Evolutionary conservation across 768 basidiomycete species (phyloP), one percentile per base, ranked within the genome.

Genomic region (Amanita thiersii): DNA sequence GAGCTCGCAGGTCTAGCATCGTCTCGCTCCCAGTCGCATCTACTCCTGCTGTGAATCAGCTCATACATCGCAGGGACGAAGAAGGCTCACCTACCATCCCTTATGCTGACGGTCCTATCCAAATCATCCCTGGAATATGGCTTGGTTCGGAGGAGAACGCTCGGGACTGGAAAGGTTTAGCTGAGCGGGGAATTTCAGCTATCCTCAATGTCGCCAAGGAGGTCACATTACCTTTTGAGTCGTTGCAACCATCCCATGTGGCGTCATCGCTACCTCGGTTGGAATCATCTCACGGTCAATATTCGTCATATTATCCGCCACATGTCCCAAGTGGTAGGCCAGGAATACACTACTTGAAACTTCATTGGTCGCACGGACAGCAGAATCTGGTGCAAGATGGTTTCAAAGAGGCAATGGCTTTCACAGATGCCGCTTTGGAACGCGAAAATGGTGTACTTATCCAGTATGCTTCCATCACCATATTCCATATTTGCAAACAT

Each of bases 141-240:
- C 77, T 94, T 7, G 92, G 91, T 48, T 86, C 86, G 43, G 89
- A 93, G 59, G 89, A 91, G 61, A 92, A 93, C 51, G 89, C 86
- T 32, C 76, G 80, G 44, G 85, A 93, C 60, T 87, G 85, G 80
- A 66, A 65, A 30, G 68, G 69, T 19, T 77, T 93, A 44, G 54
- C 76, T 17, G 73, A 83, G 39, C 74, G 79, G 24, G 77, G 81
- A 28, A 90, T 93, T 55, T 76, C 72, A 47, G 77, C 84, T 33
- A 75, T 94, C 15, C 74, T 94, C 60, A 93, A 94, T 58, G 92
- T 94, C 24, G 91, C 91, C 34, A 91, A 93, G 65, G 91, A 96
- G 59, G 86, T 96, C 48, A 57, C 69, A 32, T 76, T 77, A n/a
- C 77, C 81, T 37, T 77, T 86, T 52, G 81, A 85, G 52, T 50